These are phyloP conservation scores for Cryptococcus floricola DNA, from an alignment of 1,284 basidiomycete species.

Conservation along the genomic window DNA sequence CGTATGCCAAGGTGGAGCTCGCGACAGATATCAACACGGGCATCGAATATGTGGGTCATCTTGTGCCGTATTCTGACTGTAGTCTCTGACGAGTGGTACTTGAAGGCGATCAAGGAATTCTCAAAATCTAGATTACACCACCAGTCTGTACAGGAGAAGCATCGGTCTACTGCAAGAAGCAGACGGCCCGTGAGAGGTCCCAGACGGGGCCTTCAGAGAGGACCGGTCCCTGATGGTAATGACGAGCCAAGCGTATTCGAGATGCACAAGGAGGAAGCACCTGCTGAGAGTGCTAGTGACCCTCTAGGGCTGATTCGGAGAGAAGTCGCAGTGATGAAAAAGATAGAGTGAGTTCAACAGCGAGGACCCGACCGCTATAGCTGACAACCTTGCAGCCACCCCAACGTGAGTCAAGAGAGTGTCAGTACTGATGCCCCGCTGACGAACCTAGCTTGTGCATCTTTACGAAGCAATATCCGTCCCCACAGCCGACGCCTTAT, in stretches of 20 bases:
- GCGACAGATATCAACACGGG: slow-evolving; percentile 48
- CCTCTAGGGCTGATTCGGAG: slow-evolving; percentile 46
- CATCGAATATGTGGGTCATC: slow-evolving; percentile 41
- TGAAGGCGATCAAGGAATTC: slow-evolving; percentile 50
- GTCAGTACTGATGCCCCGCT: slow-evolving; percentile 13
- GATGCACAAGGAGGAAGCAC: slow-evolving; percentile 2
- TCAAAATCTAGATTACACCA: slow-evolving; percentile 47
- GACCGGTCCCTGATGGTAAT: background rate
- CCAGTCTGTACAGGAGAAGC: slow-evolving; percentile 36
- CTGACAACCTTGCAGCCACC: slow-evolving; percentile 37
- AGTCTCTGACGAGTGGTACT: background rate
- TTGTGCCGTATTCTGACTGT: background rate
- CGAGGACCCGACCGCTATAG: background rate
- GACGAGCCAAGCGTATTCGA: background rate
- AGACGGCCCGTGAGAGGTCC: background rate
- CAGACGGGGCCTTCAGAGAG: background rate
- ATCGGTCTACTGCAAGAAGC: slow-evolving; percentile 20
- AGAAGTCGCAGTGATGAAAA: slow-evolving; percentile 52
- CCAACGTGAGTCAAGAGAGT: slow-evolving; percentile 34
- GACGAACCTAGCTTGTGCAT: slow-evolving; percentile 51
- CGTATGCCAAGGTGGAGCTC: slow-evolving; percentile 48
- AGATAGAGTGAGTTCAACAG: slow-evolving; percentile 44
- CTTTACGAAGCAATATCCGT: slow-evolving; percentile 58
- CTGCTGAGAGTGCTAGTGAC: slow-evolving; percentile 25
- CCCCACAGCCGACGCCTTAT: slow-evolving; percentile 53